These are phyloP conservation scores for Magnusiomyces paraingens DNA, from an alignment of 1,139 yeast genomes.

Conservation along the genomic window DNA sequence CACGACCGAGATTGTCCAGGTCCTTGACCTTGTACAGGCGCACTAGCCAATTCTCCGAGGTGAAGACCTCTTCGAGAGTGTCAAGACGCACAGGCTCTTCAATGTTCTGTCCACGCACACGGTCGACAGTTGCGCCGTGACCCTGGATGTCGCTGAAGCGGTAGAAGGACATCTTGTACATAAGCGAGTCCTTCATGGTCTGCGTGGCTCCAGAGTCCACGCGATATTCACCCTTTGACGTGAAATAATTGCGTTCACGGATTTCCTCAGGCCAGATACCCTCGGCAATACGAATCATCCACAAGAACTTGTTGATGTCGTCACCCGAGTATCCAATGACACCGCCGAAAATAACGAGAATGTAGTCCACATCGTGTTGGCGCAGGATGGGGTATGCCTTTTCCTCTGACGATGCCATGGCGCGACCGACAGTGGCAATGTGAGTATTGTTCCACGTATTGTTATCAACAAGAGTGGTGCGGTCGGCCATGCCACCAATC, in stretches of 20 bases:
- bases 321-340: conserved; percentile 92
- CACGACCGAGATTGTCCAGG: conserved; percentile 81
- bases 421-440: conserved; percentile 99
- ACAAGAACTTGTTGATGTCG: conserved; percentile 90
- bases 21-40: conserved; percentile 92
- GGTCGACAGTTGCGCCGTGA: conserved; percentile 61
- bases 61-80: conserved; percentile 88
- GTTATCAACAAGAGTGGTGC: conserved; percentile 96
- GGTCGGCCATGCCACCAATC: conserved; percentile 99
- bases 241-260: conserved; percentile 76
- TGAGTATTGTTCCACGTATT: conserved; percentile 99
- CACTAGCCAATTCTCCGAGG: conserved; percentile 95
- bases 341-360: conserved; percentile 91
- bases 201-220: conserved; percentile 76
- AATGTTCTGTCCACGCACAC: conserved; percentile 81
- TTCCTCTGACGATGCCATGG: conserved; percentile 88
- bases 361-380: conserved; percentile 93
- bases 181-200: conserved; percentile 79
- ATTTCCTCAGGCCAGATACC: conserved; percentile 99
- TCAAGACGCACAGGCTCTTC: conserved; percentile 50
- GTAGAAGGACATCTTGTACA: conserved; percentile 94
- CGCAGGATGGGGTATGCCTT: conserved; percentile 80
- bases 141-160: conserved; percentile 70
- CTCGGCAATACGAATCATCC: conserved; percentile 99
- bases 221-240: conserved; percentile 78